Conservation (phyloP, 2,329 filamentous ascomycete genomes). For the Fusarium mundagurra region DNA sequence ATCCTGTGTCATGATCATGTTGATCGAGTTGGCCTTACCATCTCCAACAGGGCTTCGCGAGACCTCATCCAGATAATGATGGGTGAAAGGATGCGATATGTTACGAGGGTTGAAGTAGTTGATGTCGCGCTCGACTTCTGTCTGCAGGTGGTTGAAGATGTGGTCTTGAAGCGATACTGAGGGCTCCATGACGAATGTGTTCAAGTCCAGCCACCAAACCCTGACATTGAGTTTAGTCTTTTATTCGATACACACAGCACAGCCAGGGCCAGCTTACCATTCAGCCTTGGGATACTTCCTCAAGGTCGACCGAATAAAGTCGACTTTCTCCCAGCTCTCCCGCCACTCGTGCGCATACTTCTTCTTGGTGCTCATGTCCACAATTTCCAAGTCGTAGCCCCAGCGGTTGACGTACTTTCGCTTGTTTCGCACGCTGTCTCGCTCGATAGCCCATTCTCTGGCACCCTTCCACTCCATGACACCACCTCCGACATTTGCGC, state of each 20-base stretch:
- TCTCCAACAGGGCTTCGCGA: slow-evolving; percentile 81
- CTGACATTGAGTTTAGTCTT: slow-evolving; percentile 65
- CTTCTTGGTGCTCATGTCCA: slow-evolving; percentile 99
- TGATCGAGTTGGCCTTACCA: slow-evolving; percentile 79
- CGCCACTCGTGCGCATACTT: slow-evolving; percentile 98
- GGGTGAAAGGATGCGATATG: slow-evolving; percentile 82
- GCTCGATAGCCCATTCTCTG: slow-evolving; percentile 96
- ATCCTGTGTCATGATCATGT: slow-evolving; percentile 90
- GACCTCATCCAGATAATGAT: slow-evolving; percentile 78
- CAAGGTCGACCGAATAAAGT: slow-evolving; percentile 88
- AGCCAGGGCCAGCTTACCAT: slow-evolving; percentile 71
- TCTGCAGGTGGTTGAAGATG: slow-evolving; percentile 82
- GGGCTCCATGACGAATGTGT: slow-evolving; percentile 98
- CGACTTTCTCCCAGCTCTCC: slow-evolving; percentile 99
- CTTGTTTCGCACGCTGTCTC: slow-evolving; percentile 96
- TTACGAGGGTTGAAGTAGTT: slow-evolving; percentile 96
- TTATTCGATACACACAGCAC: background rate
- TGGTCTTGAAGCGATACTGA: slow-evolving; percentile 89
- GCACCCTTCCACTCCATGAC: slow-evolving; percentile 99
- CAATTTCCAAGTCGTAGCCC: slow-evolving; percentile 96
- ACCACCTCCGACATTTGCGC: slow-evolving; percentile 92
- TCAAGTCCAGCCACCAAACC: slow-evolving; percentile 99
- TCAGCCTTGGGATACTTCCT: slow-evolving; percentile 95
- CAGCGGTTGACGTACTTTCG: slow-evolving; percentile 84
- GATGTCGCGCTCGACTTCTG: slow-evolving; percentile 90